Base-by-base conservation (phyloP, 2,329 filamentous ascomycete species). In the Ophiocordyceps camponoti-leonardi region DNA sequence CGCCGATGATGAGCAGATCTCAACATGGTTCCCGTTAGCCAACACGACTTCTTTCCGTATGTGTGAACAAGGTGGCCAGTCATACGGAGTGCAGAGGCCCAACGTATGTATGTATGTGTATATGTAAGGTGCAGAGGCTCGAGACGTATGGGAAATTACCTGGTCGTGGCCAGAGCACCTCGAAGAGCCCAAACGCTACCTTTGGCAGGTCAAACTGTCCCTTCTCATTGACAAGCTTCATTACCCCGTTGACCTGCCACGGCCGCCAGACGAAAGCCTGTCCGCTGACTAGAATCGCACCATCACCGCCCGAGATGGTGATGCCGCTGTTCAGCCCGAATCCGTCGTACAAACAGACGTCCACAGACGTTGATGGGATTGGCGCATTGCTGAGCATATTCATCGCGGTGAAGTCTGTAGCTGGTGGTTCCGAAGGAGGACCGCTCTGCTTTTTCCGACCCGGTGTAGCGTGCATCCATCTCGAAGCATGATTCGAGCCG, bases 251-350 rank as follows among this genome's bases (percentile, higher is more conserved):
- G 4, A 60, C 62, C 49, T 74, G 63, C 86, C 90, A 95, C 5
- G 92, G 92, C 58, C 75, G 69, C 92, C 92, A 98, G 44, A 71
- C 66, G 60, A 95, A 96, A 1, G 82, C 87, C 62, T 96, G 87
- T 6, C 90, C 90, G 39, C 79, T 81, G 2, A 95, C 73, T 6
- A 98, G 71, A 49, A 98, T 59, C 23, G 87, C 74, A 0, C 86
- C 90, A 44, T 77, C 72, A 0, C 81, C 81, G 42, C 76, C 77
- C 2, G 67, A 65, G 28, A 94, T 77, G 45, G 75, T 79, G 33
- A 83, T 67, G 12, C 88, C 87, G 54, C 80, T 93, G 63, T 92
- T 83, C 42, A 98, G 69, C 51, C 83, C 77, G 61, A 98, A 98
- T 1, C 92, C 92, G 54, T 90, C 80, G 48, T 73, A 67, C 48